These are phyloP conservation scores for Candida silvicultrix DNA, from an alignment of 805 yeast genomes.

Conservation along the genomic window DNA sequence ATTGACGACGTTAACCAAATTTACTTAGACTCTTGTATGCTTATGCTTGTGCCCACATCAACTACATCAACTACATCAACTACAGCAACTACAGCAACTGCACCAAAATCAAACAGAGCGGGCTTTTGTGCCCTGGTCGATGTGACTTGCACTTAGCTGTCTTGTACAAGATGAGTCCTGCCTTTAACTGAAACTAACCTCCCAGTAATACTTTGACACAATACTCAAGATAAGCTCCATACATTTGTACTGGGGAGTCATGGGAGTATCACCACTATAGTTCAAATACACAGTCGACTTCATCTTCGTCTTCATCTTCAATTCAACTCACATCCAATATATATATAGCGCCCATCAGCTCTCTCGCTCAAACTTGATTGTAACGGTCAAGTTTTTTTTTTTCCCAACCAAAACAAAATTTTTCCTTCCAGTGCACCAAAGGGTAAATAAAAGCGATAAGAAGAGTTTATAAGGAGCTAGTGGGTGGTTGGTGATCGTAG, in stretches of 20 bases:
- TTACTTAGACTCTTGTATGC: too few species aligned
- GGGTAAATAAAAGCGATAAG: not conserved
- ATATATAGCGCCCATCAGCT: too few species aligned
- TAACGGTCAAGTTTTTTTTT: not conserved
- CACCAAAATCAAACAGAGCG: not conserved
- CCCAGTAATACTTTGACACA: not conserved
- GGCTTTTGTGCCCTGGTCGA: not conserved
- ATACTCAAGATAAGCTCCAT: not conserved
- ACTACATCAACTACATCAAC: not conserved
- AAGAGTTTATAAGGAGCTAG: too few species aligned
- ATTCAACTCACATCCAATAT: too few species aligned
- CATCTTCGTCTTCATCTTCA: too few species aligned
- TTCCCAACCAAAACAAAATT: not conserved
- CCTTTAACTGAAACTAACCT: not conserved
- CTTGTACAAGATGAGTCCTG: not conserved
- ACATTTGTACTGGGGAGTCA: not conserved
- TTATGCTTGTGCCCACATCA: too few species aligned
- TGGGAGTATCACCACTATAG: too few species aligned
- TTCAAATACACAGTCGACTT: too few species aligned
- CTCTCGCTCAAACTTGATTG: not conserved
- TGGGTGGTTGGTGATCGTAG: too few species aligned
- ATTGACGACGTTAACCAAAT: too few species aligned
- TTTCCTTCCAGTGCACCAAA: not conserved
- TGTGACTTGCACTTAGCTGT: constrained; percentile 1
- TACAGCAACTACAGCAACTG: not conserved